Conservation (phyloP, 192 early-diverging fungal species). For the Coemansia sp. region DNA sequence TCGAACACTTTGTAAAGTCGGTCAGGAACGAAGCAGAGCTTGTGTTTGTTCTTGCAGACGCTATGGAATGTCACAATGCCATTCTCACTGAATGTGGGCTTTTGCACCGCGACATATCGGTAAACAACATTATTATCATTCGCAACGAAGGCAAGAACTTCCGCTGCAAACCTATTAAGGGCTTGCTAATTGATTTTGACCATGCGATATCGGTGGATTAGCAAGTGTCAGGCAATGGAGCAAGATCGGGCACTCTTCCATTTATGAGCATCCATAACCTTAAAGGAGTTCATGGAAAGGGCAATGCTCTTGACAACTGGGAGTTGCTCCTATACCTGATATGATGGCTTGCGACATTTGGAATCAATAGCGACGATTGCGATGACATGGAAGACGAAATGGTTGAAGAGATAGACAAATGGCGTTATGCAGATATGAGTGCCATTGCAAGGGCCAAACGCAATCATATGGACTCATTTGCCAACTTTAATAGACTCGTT, state of each 20-base stretch:
- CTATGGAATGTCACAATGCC: constrained; percentile 19
- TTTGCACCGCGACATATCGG: constrained; percentile 32
- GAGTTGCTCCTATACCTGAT: constrained; percentile 21
- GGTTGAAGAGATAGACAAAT: background rate
- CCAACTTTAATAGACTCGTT: background rate
- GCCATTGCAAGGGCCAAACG: background rate
- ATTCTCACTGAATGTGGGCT: constrained; percentile 17
- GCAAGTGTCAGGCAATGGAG: background rate
- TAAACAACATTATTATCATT: constrained; percentile 23
- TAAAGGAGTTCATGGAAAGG: background rate
- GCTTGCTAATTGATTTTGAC: constrained; percentile 37
- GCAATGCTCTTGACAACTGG: constrained; percentile 19
- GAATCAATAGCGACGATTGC: background rate
- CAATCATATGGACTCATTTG: background rate
- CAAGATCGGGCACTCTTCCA: constrained; percentile 3
- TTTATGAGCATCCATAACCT: constrained; percentile 43
- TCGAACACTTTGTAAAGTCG: constrained; percentile 3
- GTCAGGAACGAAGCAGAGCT: constrained; percentile 12
- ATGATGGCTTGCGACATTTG: constrained; percentile 23
- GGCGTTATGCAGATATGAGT: background rate
- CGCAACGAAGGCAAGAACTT: background rate
- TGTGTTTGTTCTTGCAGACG: constrained; percentile 26
- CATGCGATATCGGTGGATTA: constrained; percentile 2
- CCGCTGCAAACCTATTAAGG: background rate
- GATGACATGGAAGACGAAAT: background rate